Evolutionary conservation across 2,329 filamentous ascomycete species (phyloP), one percentile per base, ranked within the genome.

Genomic region (Colletotrichum phormii): DNA sequence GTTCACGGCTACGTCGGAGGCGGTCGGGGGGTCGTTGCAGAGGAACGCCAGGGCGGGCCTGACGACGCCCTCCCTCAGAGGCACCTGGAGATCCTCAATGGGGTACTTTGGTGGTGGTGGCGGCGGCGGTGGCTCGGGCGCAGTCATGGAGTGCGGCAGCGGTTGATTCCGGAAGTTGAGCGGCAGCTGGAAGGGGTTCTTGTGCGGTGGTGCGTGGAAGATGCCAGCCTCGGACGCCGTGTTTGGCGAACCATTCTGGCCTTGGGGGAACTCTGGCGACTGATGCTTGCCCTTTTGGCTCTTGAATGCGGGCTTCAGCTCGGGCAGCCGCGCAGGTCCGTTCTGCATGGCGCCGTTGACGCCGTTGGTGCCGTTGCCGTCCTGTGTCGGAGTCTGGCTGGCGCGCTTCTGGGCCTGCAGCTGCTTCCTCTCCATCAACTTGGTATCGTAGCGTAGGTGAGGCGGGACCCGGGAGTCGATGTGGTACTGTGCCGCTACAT

Each of bases 61-160:
- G 68, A 91, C 88, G 54, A 88, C 82, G 31, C 88, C 90, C 64
- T 92, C 89, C 69, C 90, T 89, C 2, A 93, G 92, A 26, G 92
- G 88, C 29, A 98, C 87, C 76, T 97, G 93, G 61, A 98, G 84
- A 82, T 99, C 97, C 79, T 99, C 97, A 74, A 98, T 97, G 0
- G 97, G 97, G 80, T 98, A 98, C 80, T 97, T 98, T 74, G 97
- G 92, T 1, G 92, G 90, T 1, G 94, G 93, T 2, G 93, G 92
- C 7, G 92, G 90, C 0, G 92, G 89, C 4, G 90, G 90, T 1
- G 87, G 86, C n/a, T 86, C 87, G 6, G 85, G 83, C 4, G 59
- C 67, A n/a, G 65, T 60, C 66, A 75, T 71, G 12, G 66, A 55
- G 60, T 87, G 79, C 77, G 84, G 73, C 84, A 85, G 75, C 77